phyloP scores from a whole-genome alignment of 2,329 filamentous ascomycete species.

The Aspergillus floridensis region DNA sequence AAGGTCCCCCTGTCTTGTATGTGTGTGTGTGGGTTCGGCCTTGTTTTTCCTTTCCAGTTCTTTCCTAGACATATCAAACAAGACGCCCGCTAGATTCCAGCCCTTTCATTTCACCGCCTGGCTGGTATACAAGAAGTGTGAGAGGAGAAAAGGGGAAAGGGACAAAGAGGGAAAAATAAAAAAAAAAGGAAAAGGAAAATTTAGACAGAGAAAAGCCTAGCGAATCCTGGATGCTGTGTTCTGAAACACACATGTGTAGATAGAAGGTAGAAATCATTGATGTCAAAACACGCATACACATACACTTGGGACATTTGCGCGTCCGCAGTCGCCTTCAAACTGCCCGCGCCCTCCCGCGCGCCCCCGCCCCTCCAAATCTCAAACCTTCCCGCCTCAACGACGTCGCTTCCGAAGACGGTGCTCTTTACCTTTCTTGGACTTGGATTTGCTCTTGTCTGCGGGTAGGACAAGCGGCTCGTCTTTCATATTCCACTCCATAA shows the following conservation, averaged over 20 bases:
- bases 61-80: neutral
- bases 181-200: neutral
- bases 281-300: neutral
- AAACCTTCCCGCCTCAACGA: constrained; percentile 20
- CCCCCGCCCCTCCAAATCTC: no score
- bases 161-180: neutral
- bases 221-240: neutral
- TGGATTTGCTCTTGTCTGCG: constrained; percentile 49
- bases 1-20: no score
- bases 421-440: constrained; percentile 48
- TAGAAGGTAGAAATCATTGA: neutral
- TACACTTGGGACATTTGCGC: neutral
- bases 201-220: neutral
- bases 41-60: neutral
- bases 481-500: constrained; percentile 61
- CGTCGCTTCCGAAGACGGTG: constrained; percentile 43
- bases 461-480: constrained; percentile 50
- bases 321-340: neutral
- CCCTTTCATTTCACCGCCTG: neutral
- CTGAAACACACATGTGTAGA: neutral
- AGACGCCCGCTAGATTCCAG: constrained; percentile 12
- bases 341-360: no score
- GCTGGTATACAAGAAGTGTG: neutral
- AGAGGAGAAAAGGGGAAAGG: neutral
- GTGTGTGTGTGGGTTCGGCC: neutral